Evolutionary conservation across 1,284 basidiomycete genomes (phyloP), one percentile per base, ranked within the genome.

Genomic region (Vanrija humicola): DNA sequence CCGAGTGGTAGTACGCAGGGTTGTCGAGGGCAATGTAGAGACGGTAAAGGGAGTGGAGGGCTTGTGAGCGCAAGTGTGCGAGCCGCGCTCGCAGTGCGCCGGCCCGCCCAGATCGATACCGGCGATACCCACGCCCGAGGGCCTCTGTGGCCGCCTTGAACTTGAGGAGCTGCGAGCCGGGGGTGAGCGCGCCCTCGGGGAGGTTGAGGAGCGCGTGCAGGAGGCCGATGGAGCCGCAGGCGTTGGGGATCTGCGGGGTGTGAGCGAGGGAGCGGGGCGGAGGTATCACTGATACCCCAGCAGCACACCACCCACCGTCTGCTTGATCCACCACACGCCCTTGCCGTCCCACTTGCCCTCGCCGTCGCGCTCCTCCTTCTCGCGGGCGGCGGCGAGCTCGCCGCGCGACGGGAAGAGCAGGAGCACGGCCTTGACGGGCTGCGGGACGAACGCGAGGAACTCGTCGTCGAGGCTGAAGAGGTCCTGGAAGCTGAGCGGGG

Each of bases 141-240:
- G 65, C 58, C 21, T 71, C 53, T 9, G 71, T 65, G 15, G 63
- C 56, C 21, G 61, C 59, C 58, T 75, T 75, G 66, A 77, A 77
- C 53, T 70, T 61, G 18, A 60, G 44, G 6, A 72, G 59, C 47
- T 63, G 60, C 12, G 65, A 66, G 49, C 72, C 54, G 10, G 65
- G 54, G 29, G 55, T 51, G 15, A 71, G 61, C 12, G 66, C 50
- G 9, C 50, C 42, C 28, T 54, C 54, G 14, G 67, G 75, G 3
- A 77, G 62, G 55, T 76, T 76, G 12, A 76, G 62, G 26, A 78
- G 63, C 5, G 88, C 84, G 69, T 95, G 91, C 14, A 95, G 78
- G 8, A 95, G 78, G 0, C 86, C 91, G 65, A 94, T 92, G 0
- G 90, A 92, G 2, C 91, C 91, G 66, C 91, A 94, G 0, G 91